Percentiles rank a stretch among this genome's conserved stretches.
Evolutionary conservation across 2,329 filamentous ascomycete species (phyloP).

Genomic region (Macroventuria anomochaeta): DNA sequence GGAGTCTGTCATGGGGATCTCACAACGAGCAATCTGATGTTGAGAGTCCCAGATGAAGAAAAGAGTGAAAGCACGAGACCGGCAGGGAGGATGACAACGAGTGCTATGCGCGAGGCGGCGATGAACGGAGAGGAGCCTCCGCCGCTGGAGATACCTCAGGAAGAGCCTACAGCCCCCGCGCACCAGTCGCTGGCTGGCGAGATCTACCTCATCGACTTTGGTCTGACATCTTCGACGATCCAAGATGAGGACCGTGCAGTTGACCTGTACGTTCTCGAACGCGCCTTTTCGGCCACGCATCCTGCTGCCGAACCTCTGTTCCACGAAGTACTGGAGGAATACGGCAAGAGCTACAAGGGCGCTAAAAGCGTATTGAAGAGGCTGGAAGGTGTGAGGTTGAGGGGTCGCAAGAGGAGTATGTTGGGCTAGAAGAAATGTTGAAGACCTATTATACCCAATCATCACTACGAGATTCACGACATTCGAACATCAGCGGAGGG

Average conservation of each 20-base stretch:
- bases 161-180: slow-evolving; percentile 1
- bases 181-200: slow-evolving; percentile 60
- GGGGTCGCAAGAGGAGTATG: slow-evolving; percentile 97
- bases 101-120: slow-evolving; percentile 32
- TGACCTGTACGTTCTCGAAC: slow-evolving; percentile 92
- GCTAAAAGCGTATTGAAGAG: slow-evolving; percentile 76
- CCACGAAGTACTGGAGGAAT: slow-evolving; percentile 73
- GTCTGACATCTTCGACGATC: slow-evolving; percentile 79
- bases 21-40: slow-evolving; percentile 96
- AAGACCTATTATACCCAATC: slow-evolving; percentile 4
- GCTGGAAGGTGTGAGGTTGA: slow-evolving; percentile 89
- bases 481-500: too few species aligned
- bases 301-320: slow-evolving; percentile 82
- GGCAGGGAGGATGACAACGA: slow-evolving; percentile 29
- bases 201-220: slow-evolving; percentile 92
- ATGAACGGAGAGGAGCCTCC: slow-evolving; percentile 24
- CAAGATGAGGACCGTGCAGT: slow-evolving; percentile 94
- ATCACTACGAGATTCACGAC: slow-evolving; percentile 1
- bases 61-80: not conserved
- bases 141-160: slow-evolving; percentile 1
- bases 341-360: slow-evolving; percentile 76
- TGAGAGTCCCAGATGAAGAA: slow-evolving; percentile 50
- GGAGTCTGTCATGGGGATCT: slow-evolving; percentile 94
- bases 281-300: slow-evolving; percentile 94
- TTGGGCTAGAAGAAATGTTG: slow-evolving; percentile 66